A percentile compares a stretch with the other conserved stretches of the same genome.
These are phyloP conservation scores for Suillus decipiens DNA, from an alignment of 768 basidiomycete genomes.

Conservation along the genomic window DNA sequence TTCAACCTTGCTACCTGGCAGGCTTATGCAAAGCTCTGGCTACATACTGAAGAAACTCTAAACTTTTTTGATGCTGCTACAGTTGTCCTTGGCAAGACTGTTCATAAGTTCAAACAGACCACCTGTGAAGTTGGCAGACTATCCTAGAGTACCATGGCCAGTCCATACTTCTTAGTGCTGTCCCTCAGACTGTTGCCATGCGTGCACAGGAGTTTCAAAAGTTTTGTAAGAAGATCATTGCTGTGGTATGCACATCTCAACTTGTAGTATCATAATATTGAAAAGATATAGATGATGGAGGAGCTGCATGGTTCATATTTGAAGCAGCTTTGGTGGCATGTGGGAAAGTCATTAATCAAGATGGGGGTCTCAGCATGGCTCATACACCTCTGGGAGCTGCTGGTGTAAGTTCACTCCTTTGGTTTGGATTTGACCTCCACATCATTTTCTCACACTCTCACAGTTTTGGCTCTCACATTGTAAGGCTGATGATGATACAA, in stretches of 20 bases:
- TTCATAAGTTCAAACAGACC: constrained; percentile 25
- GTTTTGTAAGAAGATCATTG: not conserved
- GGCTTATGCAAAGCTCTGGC: constrained; percentile 34
- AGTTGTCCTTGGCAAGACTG: constrained; percentile 20
- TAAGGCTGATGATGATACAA: not conserved
- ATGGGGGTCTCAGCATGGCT: not conserved
- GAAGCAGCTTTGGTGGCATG: not conserved
- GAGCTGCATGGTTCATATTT: not conserved
- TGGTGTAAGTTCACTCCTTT: not conserved
- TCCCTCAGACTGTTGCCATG: too few species aligned
- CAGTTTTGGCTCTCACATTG: not conserved
- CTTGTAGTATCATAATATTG: not conserved
- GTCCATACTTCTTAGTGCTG: too few species aligned
- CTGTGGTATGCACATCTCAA: not conserved
- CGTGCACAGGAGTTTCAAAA: not conserved
- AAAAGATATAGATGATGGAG: not conserved
- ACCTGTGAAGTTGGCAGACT: constrained; percentile 18
- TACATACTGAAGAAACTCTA: constrained; percentile 29
- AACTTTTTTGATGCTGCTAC: constrained; percentile 20
- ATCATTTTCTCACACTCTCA: not conserved
- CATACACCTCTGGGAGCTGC: not conserved
- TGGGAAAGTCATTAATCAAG: not conserved
- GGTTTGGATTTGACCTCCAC: not conserved
- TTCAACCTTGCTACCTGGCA: constrained; percentile 36
- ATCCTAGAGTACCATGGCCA: too few species aligned